Conservation (phyloP, 768 basidiomycete genomes). For the Fistulinella prunicolor region DNA sequence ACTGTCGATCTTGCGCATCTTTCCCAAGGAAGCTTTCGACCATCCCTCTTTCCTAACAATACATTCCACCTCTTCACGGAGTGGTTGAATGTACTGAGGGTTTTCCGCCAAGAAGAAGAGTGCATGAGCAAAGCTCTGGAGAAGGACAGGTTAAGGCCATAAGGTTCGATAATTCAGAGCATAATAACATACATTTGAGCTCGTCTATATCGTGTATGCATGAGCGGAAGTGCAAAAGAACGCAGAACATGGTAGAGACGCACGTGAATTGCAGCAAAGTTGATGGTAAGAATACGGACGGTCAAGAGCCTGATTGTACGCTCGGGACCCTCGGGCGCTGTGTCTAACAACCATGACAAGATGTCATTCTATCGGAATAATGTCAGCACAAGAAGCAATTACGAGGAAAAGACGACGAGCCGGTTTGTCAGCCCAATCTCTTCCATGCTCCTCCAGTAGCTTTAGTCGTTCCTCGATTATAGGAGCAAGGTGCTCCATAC, state of each 20-base stretch:
- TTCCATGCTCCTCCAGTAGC: not conserved
- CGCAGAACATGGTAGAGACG: too few relatives aligned
- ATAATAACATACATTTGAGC: too few relatives aligned
- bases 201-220: too few relatives aligned
- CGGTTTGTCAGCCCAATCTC: not conserved
- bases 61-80: conserved; percentile 1
- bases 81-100: too few relatives aligned
- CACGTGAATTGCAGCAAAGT: not conserved
- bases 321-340: not conserved
- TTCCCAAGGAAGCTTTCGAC: conserved; percentile 23
- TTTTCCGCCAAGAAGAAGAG: conserved; percentile 36
- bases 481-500: not conserved
- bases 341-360: not conserved
- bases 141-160: too few relatives aligned
- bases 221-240: too few relatives aligned
- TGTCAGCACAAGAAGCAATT: not conserved
- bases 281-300: not conserved
- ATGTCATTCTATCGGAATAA: not conserved
- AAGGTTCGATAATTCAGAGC: too few relatives aligned
- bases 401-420: not conserved
- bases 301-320: not conserved
- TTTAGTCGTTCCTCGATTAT: conserved; percentile 1
- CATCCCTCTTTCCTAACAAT: conserved; percentile 18
- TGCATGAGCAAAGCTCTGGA: conserved; percentile 33
- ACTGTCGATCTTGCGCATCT: conserved; percentile 38